Evolutionary conservation across 208 protist genomes (phyloP), one percentile per base, ranked within the genome.

Genomic region (Jaenimonas drosophilae): DNA sequence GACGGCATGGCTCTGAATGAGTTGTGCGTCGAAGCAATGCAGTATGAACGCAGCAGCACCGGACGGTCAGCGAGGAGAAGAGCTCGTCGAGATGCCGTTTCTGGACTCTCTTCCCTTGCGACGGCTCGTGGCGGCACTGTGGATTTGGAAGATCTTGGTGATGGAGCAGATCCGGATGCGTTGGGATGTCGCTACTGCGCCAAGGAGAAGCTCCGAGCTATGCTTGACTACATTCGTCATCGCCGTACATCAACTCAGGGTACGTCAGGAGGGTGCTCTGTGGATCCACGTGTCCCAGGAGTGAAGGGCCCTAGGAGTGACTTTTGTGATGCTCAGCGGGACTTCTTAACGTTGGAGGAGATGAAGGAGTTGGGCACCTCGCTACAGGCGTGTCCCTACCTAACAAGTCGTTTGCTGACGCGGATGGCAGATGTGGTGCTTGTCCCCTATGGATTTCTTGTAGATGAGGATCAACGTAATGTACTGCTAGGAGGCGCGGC

Each of bases 1-100:
- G 57, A 53, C n/a, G 39, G 26, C 1, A 50, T 37, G n/a, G 50
- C 61, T n/a, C 69, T 98, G 6, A 97, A 96, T 49, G 88, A 97
- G 21, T 32, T 83, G n/a, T 98, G 96, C 55, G 31, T 88, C 3
- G 93, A 96, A 36, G 75, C 97, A 27, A 86, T 93, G 46, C 40
- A 27, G 30, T 88, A 74, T 44, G 79, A 89, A 49, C 50, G 66
- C 39, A 76, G 64, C 17, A 50, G 64, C 44, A 59, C 59, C 9
- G 83, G 78, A 1, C 52, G 64, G 0, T 28, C 28, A 7, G 53
- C 59, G 3, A 75, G 83, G 20, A 58, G 63, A 37, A n/a, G n/a
- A n/a, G n/a, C n/a, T n/a, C n/a, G n/a, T n/a, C n/a, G n/a, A n/a
- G n/a, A n/a, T n/a, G n/a, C n/a, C n/a, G n/a, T n/a, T n/a, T n/a